A percentile compares a stretch with the other conserved stretches of the same genome.
Evolutionary conservation across 306 rosid genomes (phyloP).

Genomic region (Datisca glomerata): DNA sequence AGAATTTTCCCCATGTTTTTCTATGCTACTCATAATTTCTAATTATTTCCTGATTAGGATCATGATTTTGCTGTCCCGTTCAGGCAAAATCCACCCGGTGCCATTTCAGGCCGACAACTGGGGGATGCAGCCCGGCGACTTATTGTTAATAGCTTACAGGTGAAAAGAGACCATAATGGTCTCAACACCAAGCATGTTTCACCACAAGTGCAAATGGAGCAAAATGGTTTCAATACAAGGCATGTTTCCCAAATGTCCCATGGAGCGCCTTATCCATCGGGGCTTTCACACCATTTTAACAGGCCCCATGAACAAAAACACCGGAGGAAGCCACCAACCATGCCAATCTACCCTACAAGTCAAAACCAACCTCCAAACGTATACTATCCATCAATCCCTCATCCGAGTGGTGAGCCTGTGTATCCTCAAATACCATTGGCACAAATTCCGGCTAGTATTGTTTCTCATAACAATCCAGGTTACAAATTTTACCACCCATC

Average conservation of each 20-base stretch:
- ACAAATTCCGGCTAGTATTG: no score
- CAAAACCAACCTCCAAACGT: no score
- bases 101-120: slow-evolving; percentile 7
- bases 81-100: no score
- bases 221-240: neutral
- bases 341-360: no score
- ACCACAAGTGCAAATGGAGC: neutral
- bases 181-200: slow-evolving; percentile 1
- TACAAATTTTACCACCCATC: slow-evolving; percentile 25
- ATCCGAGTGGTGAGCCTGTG: slow-evolving; percentile 25
- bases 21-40: no score
- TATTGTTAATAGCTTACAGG: slow-evolving; percentile 9
- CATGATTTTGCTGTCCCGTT: no score
- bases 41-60: no score
- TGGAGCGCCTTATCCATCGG: neutral
- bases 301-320: neutral
- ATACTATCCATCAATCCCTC: no score
- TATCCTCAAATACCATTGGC: no score
- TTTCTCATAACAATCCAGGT: no score
- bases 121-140: slow-evolving; percentile 15
- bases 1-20: no score
- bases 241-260: neutral
- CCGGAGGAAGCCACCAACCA: no score
- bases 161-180: neutral
- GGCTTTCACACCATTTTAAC: neutral